These are phyloP conservation scores for Actinomucor elegans DNA, from an alignment of 371 early-diverging fungal genomes.

Conservation along the genomic window DNA sequence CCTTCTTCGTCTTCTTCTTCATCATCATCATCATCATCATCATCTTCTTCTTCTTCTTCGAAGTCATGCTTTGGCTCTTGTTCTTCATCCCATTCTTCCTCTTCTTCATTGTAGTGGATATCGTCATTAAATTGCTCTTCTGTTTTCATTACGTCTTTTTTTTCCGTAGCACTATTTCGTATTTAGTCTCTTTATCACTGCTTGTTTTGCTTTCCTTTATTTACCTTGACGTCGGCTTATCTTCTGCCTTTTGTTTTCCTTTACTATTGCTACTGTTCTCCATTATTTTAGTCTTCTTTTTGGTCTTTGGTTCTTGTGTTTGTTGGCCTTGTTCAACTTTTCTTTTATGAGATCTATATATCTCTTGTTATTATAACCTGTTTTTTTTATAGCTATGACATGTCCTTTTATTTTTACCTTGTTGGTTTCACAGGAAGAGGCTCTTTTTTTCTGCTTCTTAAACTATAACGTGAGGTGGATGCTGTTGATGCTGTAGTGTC, in stretches of 20 bases:
- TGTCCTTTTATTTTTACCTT: background rate
- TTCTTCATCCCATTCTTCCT: slow-evolving; percentile 30
- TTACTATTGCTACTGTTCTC: background rate
- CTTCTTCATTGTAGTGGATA: slow-evolving; percentile 24
- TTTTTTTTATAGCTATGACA: background rate
- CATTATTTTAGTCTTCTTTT: slow-evolving; percentile 8
- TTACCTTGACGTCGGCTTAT: background rate
- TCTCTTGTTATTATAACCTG: background rate
- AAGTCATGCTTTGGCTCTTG: slow-evolving; percentile 39
- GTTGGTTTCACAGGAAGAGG: background rate
- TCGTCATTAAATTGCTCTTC: slow-evolving; percentile 23
- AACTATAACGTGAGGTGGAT: slow-evolving; percentile 1
- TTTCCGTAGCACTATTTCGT: slow-evolving; percentile 6
- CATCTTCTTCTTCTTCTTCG: slow-evolving; percentile 32
- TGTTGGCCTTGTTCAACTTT: slow-evolving; percentile 2
- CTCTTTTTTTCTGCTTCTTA: slow-evolving; percentile 15
- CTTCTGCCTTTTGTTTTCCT: slow-evolving; percentile 16
- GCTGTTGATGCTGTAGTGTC: background rate
- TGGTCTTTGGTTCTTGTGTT: background rate
- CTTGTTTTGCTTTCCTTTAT: background rate
- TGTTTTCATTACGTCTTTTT: background rate
- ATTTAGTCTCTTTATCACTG: background rate
- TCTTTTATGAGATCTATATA: slow-evolving; percentile 12
- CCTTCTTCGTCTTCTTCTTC: slow-evolving; percentile 39
- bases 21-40: slow-evolving; percentile 28